Conservation (phyloP, 2,329 filamentous ascomycete genomes). For the Phialophora macrospora region DNA sequence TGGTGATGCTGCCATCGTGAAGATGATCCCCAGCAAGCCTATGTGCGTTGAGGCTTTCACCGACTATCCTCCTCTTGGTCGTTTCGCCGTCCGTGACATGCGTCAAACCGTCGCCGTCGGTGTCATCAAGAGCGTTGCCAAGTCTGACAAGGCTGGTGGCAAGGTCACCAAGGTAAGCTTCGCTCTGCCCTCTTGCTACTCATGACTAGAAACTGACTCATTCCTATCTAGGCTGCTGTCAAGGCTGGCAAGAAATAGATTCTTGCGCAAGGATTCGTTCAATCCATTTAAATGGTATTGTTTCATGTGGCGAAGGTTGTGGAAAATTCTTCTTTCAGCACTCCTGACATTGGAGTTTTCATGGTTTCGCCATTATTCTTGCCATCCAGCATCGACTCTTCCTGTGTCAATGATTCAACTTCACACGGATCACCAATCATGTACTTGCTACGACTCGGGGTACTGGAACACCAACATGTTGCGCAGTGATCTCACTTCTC, state of each 20-base stretch:
- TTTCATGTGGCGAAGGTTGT: slow-evolving; percentile 25
- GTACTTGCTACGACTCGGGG: slow-evolving; percentile 24
- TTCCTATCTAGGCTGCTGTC: slow-evolving; percentile 23
- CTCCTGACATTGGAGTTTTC: slow-evolving; percentile 24
- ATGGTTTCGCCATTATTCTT: slow-evolving; percentile 26
- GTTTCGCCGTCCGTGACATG: slow-evolving; percentile 99
- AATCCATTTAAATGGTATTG: slow-evolving; percentile 24
- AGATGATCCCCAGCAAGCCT: slow-evolving; percentile 99
- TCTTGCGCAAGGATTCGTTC: slow-evolving; percentile 20
- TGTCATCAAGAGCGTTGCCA: slow-evolving; percentile 69
- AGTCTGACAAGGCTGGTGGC: slow-evolving; percentile 56
- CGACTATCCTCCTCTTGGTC: slow-evolving; percentile 98
- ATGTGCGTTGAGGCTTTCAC: slow-evolving; percentile 99
- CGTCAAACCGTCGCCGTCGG: slow-evolving; percentile 53
- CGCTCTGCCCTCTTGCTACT: background rate
- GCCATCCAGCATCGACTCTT: slow-evolving; percentile 14
- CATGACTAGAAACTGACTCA: background rate
- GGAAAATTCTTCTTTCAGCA: slow-evolving; percentile 25
- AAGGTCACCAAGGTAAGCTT: slow-evolving; percentile 59
- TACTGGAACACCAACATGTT: slow-evolving; percentile 20
- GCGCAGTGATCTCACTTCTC: slow-evolving; percentile 9
- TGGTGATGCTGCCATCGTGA: slow-evolving; percentile 99
- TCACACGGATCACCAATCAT: slow-evolving; percentile 9
- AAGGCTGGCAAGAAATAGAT: slow-evolving; percentile 39
- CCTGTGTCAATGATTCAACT: slow-evolving; percentile 16